Evolutionary conservation across 1,284 basidiomycete species (phyloP).

Genomic region (Cystobasidium pallidum): DNA sequence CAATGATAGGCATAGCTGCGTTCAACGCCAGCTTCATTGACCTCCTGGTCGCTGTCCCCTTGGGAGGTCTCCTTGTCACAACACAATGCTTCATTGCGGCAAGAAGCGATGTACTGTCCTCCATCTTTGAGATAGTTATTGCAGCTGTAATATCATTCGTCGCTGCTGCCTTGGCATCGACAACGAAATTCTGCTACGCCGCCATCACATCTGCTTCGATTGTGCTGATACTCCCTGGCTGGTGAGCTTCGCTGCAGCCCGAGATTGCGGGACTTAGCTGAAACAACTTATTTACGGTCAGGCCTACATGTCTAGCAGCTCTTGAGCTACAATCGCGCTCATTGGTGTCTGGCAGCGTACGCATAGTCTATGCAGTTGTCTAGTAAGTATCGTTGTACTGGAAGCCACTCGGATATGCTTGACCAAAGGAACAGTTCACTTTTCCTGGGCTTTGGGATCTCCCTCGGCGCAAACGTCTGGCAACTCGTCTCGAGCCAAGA

Average conservation of each 20-base stretch:
- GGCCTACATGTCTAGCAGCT: constrained; percentile 62
- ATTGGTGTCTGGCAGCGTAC: constrained; percentile 80
- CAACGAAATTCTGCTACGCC: constrained; percentile 77
- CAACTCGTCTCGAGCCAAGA: constrained; percentile 39
- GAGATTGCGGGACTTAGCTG: not conserved
- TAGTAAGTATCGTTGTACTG: constrained; percentile 60
- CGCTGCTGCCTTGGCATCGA: constrained; percentile 73
- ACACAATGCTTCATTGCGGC: constrained; percentile 72
- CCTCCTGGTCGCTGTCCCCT: constrained; percentile 71
- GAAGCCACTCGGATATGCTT: not conserved
- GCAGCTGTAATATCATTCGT: constrained; percentile 67
- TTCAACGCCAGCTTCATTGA: constrained; percentile 82
- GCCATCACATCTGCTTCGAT: constrained; percentile 81
- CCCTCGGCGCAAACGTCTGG: constrained; percentile 72
- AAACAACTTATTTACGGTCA: constrained; percentile 1
- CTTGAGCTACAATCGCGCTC: constrained; percentile 67
- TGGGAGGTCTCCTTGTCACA: constrained; percentile 75
- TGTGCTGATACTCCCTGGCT: constrained; percentile 77
- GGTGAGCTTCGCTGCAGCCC: constrained; percentile 60
- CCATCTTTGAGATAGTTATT: constrained; percentile 70
- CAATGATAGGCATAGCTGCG: constrained; percentile 72
- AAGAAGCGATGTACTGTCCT: constrained; percentile 79
- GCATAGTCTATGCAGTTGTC: constrained; percentile 78
- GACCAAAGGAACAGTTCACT: constrained; percentile 58
- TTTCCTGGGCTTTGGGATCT: constrained; percentile 80